Conservation (phyloP, 768 basidiomycete species). For the Psilocybe cyanescens region DNA sequence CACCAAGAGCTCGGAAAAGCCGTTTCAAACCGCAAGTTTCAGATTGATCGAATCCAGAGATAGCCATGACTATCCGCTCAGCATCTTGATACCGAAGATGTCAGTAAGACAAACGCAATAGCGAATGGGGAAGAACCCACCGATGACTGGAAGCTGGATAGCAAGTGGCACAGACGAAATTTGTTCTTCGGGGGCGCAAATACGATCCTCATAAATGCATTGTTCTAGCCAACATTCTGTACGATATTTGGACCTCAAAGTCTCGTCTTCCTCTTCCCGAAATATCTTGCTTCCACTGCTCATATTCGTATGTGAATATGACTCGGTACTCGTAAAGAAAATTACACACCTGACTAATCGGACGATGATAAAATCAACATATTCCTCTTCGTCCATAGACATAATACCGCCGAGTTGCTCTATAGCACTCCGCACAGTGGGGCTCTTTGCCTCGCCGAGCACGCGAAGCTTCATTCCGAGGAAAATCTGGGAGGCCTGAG, state of each 20-base stretch:
- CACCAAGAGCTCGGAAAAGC: conserved; percentile 71
- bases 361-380: conserved; percentile 70
- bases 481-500: conserved; percentile 44
- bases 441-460: conserved; percentile 68
- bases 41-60: conserved; percentile 77
- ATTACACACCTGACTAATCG: conserved; percentile 68
- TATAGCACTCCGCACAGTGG: conserved; percentile 61
- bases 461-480: conserved; percentile 58
- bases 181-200: conserved; percentile 71
- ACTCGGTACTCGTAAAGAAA: conserved; percentile 3
- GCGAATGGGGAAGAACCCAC: conserved; percentile 36
- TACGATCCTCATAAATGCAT: conserved; percentile 76
- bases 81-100: conserved; percentile 43
- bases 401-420: conserved; percentile 61
- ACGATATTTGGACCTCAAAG: conserved; percentile 59
- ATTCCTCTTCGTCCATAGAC: conserved; percentile 46
- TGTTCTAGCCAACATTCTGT: conserved; percentile 96
- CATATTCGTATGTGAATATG: conserved; percentile 7
- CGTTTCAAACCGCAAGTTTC: conserved; percentile 69
- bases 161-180: conserved; percentile 71
- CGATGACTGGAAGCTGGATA: conserved; percentile 58
- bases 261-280: conserved; percentile 53
- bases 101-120: background rate
- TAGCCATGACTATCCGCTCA: conserved; percentile 60
- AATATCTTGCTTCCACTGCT: conserved; percentile 73